Conservation (phyloP, 176 grass and related monocot genomes). For the Guadua angustifolia region DNA sequence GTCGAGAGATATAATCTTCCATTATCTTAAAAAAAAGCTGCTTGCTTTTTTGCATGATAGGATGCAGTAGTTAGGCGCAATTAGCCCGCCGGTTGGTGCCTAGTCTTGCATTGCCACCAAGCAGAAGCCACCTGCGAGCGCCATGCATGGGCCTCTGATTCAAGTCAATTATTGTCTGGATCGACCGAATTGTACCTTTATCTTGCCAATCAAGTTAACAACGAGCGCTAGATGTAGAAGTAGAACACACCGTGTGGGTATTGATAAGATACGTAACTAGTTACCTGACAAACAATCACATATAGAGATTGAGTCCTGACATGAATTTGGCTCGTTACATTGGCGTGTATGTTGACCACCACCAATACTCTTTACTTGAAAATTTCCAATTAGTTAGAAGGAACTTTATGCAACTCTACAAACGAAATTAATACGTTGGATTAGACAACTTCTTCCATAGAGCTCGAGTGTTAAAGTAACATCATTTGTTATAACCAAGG, state of each 20-base stretch:
- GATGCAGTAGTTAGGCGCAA: constrained; percentile 6
- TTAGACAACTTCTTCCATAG: neutral
- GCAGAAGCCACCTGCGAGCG: neutral
- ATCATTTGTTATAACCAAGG: neutral
- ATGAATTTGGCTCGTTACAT: neutral
- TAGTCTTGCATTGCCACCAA: neutral
- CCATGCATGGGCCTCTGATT: constrained; percentile 7
- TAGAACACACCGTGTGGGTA: too few relatives aligned
- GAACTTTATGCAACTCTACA: neutral
- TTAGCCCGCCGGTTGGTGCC: constrained; percentile 45
- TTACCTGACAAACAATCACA: too few relatives aligned
- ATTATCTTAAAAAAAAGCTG: too few relatives aligned
- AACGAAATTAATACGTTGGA: neutral
- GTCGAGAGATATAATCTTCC: too few relatives aligned
- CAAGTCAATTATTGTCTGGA: neutral
- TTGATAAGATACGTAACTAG: too few relatives aligned
- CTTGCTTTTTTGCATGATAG: constrained; percentile 3
- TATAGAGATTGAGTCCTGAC: neutral
- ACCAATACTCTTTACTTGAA: neutral
- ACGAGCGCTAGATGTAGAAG: too few relatives aligned
- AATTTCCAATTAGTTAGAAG: neutral
- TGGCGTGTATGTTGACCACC: neutral
- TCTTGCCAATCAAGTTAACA: neutral
- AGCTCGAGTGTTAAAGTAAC: constrained; percentile 26
- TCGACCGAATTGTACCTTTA: neutral